Base-by-base conservation (phyloP, 169 alveolate genomes). In the Blepharisma undulans region DNA sequence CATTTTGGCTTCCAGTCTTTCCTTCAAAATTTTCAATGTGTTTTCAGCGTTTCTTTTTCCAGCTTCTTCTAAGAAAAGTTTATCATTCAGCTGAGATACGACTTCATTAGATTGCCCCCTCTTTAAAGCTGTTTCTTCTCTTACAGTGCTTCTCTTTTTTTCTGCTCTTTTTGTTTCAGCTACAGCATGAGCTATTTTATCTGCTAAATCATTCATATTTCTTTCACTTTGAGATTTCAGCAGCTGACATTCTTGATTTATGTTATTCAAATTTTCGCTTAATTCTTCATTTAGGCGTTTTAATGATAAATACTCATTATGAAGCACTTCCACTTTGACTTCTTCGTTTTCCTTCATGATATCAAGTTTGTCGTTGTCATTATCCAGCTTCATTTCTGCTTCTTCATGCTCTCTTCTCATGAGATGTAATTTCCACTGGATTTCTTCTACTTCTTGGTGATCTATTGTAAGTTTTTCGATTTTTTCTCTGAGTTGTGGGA, bases 401-500 rank as follows among this genome's bases (percentile, higher is more conserved):
- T 72, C 87, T 88, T 30, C 34, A 3, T 88, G 30, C 25, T 76
- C 87, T 25, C 34, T 72, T 27, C 76, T 48, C 30, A 74, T 88
- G 16, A 29, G 48, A 19, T 27, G 25, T 19, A 74, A 30, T 14
- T 34, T 72, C 33, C 29, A 18, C 8, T 33, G 25, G 79, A 88
- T 27, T 72, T 27, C 25, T 18, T 88, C 87, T 1, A 84, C 27
- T 33, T 66, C 76, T 32, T 74, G 22, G 33, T 88, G 88, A 34
- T 33, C 22, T 8, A 88, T 61, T 19, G 21, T 32, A 10, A 88
- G 25, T 32, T 33, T 88, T 88, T 88, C 66, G 59, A 74, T 4
- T 36, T 88, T 30, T 19, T 32, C 27, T 76, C 30, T 33, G 27
- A 88, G 32, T 25, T 72, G 72, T 32, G 94, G 94, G 16, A 79